Evolutionary conservation across 1,284 basidiomycete genomes (phyloP).

Genomic region (Mycosarcoma maydis): DNA sequence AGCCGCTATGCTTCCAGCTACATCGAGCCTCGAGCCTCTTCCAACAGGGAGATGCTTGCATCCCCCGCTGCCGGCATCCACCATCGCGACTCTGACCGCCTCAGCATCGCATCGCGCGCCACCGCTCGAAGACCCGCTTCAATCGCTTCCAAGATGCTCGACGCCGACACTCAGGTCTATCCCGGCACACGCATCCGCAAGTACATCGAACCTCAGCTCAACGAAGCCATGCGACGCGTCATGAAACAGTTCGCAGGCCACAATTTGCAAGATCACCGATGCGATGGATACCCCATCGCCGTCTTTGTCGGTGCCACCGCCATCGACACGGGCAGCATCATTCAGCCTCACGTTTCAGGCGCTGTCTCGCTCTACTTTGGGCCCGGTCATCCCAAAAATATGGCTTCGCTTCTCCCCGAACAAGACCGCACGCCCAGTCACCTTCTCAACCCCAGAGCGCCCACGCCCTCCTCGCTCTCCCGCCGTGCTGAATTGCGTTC

Average conservation of each 20-base stretch:
- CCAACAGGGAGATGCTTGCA: constrained; percentile 14
- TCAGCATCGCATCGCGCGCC: constrained; percentile 26
- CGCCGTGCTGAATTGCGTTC: constrained; percentile 56
- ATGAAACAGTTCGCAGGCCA: constrained; percentile 49
- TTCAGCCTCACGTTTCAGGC: constrained; percentile 40
- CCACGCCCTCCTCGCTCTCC: constrained; percentile 34
- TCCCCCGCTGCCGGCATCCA: constrained; percentile 11
- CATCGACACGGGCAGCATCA: constrained; percentile 48
- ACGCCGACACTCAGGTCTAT: constrained; percentile 40
- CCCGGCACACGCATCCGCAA: constrained; percentile 48
- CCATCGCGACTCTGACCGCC: constrained; percentile 30
- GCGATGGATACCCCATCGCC: constrained; percentile 46
- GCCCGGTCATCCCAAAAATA: constrained; percentile 48
- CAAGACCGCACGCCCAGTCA: constrained; percentile 43
- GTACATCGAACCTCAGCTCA: constrained; percentile 48
- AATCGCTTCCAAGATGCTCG: constrained; percentile 27
- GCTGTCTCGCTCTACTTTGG: constrained; percentile 49
- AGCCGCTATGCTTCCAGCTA: constrained; percentile 26
- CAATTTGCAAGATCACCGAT: constrained; percentile 52
- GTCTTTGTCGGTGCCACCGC: constrained; percentile 56
- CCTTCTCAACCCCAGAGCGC: constrained; percentile 49
- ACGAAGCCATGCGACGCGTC: constrained; percentile 46
- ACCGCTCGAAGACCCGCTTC: constrained; percentile 34
- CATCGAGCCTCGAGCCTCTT: constrained; percentile 26
- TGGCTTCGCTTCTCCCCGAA: constrained; percentile 41